These are phyloP conservation scores for Pleurozium schreberi DNA, from an alignment of 225 moss, liverwort and hornwort genomes.

Conservation along the genomic window DNA sequence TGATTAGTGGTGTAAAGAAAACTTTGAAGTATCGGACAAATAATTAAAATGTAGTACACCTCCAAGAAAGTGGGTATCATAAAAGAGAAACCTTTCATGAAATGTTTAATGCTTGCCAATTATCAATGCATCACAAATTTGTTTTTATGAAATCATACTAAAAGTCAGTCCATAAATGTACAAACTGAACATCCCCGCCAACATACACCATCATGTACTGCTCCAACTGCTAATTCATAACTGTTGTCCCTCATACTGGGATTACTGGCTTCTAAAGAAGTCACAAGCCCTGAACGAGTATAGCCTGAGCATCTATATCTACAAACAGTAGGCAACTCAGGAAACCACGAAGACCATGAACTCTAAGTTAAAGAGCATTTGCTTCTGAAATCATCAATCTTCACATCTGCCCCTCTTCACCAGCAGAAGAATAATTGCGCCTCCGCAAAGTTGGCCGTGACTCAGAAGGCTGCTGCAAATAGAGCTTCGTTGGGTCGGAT, in stretches of 20 bases:
- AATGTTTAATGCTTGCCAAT: neutral
- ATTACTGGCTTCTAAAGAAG: constrained; percentile 15
- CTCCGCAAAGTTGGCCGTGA: constrained; percentile 65
- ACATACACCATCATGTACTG: neutral
- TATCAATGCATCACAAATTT: neutral
- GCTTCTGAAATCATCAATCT: neutral
- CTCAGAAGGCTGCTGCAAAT: constrained; percentile 84
- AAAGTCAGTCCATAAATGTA: neutral
- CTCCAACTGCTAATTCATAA: neutral
- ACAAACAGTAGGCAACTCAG: constrained; percentile 1
- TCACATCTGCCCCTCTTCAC: constrained; percentile 41
- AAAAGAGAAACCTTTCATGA: neutral
- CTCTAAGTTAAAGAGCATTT: neutral
- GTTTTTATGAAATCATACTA: neutral
- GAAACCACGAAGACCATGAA: neutral
- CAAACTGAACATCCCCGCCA: neutral
- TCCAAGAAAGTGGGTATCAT: neutral
- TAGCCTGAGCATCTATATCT: neutral
- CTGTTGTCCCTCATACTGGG: constrained; percentile 9
- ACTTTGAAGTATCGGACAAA: neutral
- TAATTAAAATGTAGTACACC: neutral
- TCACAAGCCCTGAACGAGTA: neutral
- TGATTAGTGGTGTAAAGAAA: too few species aligned
- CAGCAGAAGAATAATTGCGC: constrained; percentile 70
- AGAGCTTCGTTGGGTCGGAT: constrained; percentile 87